Conservation (phyloP, 345 rosid species). For the Moricandia arvensis region DNA sequence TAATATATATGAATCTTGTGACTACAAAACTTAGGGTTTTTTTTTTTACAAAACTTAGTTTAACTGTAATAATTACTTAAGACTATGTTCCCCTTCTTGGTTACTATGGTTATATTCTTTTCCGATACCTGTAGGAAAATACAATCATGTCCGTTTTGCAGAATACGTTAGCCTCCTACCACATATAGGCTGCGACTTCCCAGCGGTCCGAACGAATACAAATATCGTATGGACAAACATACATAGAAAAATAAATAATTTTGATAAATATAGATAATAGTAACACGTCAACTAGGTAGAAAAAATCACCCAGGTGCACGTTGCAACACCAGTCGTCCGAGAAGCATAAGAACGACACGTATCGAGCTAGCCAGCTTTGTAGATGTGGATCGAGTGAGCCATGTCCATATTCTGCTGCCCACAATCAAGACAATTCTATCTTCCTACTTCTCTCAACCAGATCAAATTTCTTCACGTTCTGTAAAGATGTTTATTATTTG, state of each 20-base stretch:
- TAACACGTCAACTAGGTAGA: neutral
- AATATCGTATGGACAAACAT: constrained; percentile 8
- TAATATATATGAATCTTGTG: neutral
- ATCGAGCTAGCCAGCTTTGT: neutral
- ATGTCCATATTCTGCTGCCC: constrained; percentile 21
- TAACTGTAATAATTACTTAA: too few relatives aligned
- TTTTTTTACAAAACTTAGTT: neutral
- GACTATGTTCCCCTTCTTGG: neutral
- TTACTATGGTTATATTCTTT: neutral
- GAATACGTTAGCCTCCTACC: neutral
- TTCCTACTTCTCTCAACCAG: constrained; percentile 40
- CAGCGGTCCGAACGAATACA: constrained; percentile 1
- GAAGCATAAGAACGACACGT: constrained; percentile 38
- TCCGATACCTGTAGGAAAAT: neutral
- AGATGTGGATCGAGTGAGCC: neutral
- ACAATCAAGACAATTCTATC: constrained; percentile 29
- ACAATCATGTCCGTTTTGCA: neutral
- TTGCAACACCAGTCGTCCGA: constrained; percentile 37
- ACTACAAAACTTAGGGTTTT: neutral
- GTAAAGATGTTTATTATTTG: neutral
- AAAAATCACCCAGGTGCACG: constrained; percentile 9
- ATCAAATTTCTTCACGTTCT: constrained; percentile 8
- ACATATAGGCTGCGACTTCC: constrained; percentile 9
- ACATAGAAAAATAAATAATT: constrained; percentile 1
- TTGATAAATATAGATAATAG: neutral